Percentiles rank a stretch among this genome's conserved stretches.
Evolutionary conservation across 2,329 filamentous ascomycete genomes (phyloP).

Genomic region (Xylaria digitata): DNA sequence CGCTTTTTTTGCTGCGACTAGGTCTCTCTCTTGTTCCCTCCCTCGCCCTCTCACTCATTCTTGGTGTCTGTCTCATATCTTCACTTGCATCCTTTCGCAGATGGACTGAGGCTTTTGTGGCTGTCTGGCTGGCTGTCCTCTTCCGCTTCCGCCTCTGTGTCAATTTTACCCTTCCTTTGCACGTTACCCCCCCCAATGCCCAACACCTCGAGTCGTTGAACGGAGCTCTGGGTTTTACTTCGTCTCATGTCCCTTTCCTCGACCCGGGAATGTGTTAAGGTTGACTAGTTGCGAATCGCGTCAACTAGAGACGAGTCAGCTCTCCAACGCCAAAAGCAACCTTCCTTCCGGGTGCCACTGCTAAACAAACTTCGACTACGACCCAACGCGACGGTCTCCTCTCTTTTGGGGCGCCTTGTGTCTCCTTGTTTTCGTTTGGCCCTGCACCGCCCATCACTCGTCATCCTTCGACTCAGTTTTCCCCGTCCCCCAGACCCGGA

Average conservation of each 20-base stretch:
- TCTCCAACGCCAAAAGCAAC: constrained; percentile 41
- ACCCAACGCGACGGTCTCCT: constrained; percentile 45
- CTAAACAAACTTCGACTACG: constrained; percentile 44
- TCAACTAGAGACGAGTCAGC: constrained; percentile 35
- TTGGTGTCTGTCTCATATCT: constrained; percentile 22
- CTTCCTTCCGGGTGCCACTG: constrained; percentile 39
- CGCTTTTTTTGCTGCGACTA: constrained; percentile 31
- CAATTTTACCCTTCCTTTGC: constrained; percentile 11
- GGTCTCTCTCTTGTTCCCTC: constrained; percentile 16
- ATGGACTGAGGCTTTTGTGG: constrained; percentile 31
- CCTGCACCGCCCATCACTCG: constrained; percentile 23
- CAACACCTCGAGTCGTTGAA: constrained; percentile 6
- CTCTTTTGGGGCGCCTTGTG: neutral
- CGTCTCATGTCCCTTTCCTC: constrained; percentile 15
- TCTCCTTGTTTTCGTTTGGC: neutral
- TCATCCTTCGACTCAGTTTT: constrained; percentile 13
- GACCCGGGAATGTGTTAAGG: constrained; percentile 34
- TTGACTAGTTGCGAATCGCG: constrained; percentile 34
- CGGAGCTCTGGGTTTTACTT: constrained; percentile 12
- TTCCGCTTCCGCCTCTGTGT: neutral
- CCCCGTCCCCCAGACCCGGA: constrained; percentile 7
- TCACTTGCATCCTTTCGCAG: constrained; percentile 26
- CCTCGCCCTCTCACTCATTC: constrained; percentile 15
- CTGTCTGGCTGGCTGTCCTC: constrained; percentile 17
- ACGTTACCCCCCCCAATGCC: constrained; percentile 1